Evolutionary conservation across 129 eudicot genomes (phyloP), one percentile per base, ranked within the genome.

Genomic region (Lonicera japonica): DNA sequence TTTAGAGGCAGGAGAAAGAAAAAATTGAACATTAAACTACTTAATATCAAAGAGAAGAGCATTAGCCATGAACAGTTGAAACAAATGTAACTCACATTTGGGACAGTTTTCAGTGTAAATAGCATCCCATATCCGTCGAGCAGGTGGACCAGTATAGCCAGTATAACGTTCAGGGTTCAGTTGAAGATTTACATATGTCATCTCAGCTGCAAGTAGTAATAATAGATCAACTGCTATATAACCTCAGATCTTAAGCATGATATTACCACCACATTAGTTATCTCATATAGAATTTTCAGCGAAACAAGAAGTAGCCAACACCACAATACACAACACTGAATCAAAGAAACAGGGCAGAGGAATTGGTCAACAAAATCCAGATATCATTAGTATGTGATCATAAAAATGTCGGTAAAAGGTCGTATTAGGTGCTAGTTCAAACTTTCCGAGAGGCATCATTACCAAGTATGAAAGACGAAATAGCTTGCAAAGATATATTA

Each of bases 121-220:
- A 52, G 85, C 85, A 70, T 75, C 85, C 85, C 85, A 79, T 61
- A 79, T 79, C 56, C 84, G 65, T 66, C 81, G 62, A 38, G 85
- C 81, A 60, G 80, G 75, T 58, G 81, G 81, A 57, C 85, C 85
- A 23, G 61, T 75, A 39, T 79, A 79, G 22, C 85, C 85, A 21
- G 81, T 79, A 69, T 79, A 79, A 11, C 85, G 85, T 61, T 79
- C 85, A 40, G 85, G 85, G 25, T 79, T 79, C 53, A 79, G 46
- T 64, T 67, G 81, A 25, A 79, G 81, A 68, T 79, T 79, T 53
- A 79, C 85, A 75, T 79, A 79, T 11, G 80, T 74, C 85, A 79
- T 66, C 29, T 79, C 85, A 56, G 64, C 85, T 79, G 77, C 54
- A 45, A 60, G 15, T 19, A 61, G 16, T 36, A 63, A 43, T 45